Conservation (phyloP, 2,329 filamentous ascomycete genomes). For the Geosmithia flava region DNA sequence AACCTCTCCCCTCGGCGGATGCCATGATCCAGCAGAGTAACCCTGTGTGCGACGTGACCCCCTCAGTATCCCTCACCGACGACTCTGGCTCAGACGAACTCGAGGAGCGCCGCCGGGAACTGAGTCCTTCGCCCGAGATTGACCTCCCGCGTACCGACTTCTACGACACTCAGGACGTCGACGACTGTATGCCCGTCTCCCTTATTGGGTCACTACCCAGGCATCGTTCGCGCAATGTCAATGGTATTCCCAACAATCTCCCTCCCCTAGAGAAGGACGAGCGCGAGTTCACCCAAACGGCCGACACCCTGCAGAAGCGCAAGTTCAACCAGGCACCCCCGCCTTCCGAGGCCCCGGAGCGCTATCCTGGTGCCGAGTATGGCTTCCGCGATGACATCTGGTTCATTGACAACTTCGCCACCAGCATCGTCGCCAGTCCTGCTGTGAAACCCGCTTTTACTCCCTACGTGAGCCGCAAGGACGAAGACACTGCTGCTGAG, state of each 20-base stretch:
- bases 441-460: conserved; percentile 28
- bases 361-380: conserved; percentile 16
- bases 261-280: conserved; percentile 90
- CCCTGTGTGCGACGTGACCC: conserved; percentile 55
- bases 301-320: conserved; percentile 64
- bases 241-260: conserved; percentile 54
- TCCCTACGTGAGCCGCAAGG: conserved; percentile 18
- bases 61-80: conserved; percentile 57
- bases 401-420: conserved; percentile 32
- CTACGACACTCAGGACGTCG: conserved; percentile 56
- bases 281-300: conserved; percentile 92
- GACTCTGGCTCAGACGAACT: conserved; percentile 54
- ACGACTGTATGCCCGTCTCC: conserved; percentile 38
- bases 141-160: conserved; percentile 82
- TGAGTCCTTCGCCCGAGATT: conserved; percentile 87
- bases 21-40: conserved; percentile 6
- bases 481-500: conserved; percentile 19
- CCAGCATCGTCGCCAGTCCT: conserved; percentile 38
- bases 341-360: conserved; percentile 14
- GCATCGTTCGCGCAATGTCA: conserved; percentile 29
- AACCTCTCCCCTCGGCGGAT: conserved; percentile 54
- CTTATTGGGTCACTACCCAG: conserved; percentile 39
- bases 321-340: conserved; percentile 36
- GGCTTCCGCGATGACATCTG: conserved; percentile 35
- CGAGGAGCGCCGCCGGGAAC: conserved; percentile 53